These are phyloP conservation scores for Cyberlindnera sargentensis DNA, from an alignment of 805 yeast species.

Conservation along the genomic window DNA sequence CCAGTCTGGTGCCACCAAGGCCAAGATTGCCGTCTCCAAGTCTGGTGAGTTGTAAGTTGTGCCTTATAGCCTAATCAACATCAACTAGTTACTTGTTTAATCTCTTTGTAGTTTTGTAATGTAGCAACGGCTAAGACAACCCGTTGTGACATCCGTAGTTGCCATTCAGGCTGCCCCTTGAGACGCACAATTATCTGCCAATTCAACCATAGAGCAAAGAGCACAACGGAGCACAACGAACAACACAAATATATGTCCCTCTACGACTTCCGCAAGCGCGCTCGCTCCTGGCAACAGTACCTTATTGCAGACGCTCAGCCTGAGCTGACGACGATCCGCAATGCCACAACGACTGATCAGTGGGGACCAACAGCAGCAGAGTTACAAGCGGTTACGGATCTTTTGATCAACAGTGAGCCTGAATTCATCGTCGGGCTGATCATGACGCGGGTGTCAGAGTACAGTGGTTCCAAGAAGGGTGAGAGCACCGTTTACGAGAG, in stretches of 20 bases:
- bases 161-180: no score
- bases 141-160: no score
- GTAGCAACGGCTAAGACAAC: not conserved
- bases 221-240: no score
- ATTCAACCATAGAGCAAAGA: no score
- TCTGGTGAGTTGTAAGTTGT: constrained; percentile 31
- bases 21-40: constrained; percentile 56
- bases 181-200: no score
- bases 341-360: constrained; percentile 38
- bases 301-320: constrained; percentile 29
- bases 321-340: constrained; percentile 30
- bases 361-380: constrained; percentile 48
- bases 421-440: constrained; percentile 25
- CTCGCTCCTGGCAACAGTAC: constrained; percentile 32
- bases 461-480: not conserved
- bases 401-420: constrained; percentile 8
- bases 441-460: constrained; percentile 23
- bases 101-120: not conserved
- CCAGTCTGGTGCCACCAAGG: constrained; percentile 61
- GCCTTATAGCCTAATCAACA: no score
- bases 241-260: constrained; percentile 23
- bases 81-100: not conserved
- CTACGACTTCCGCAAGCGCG: constrained; percentile 33
- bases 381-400: constrained; percentile 25
- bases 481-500: not conserved